Evolutionary conservation across 345 rosid species (phyloP), one percentile per base, ranked within the genome.

Genomic region (Laguncularia racemosa): DNA sequence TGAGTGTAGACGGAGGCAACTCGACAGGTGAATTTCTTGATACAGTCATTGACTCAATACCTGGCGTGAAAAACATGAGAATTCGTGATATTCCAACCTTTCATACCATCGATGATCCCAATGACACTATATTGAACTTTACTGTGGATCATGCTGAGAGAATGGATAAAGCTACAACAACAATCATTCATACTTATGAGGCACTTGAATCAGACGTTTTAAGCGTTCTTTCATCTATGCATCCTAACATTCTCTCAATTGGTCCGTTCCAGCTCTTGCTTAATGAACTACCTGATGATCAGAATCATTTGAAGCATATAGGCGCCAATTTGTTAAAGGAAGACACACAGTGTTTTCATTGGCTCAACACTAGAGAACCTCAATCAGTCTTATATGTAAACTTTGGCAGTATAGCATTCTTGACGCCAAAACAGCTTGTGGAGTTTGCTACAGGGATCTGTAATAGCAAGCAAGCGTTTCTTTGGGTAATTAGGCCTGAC

Each of bases 401-500:
- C 13, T 54, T 54, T 23, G 59, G 66, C 12, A 54, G 59, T 15
- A 14, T 47, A 10, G 17, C 46, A 12, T 16, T 7, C 17, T 10
- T 62, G 53, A 19, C 53, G 20, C 20, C 11, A 2, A n/a, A 55
- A 15, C 84, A 84, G 23, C 19, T 81, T 16, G 49, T 9, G 2
- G 90, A 67, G 68, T 71, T 81, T 14, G 83, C 84, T 14, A 76
- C 78, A 83, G 87, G 84, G 16, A 58, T 84, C 19, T 81, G 83
- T 0, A 71, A 67, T 13, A 81, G 82, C 54, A 68, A 60, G 2
- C 69, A 76, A 12, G 45, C 72, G 0, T 84, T 84, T 52, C 46
- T 81, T 16, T 84, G 86, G 89, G 65, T 78, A 13, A 70, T 78
- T 1, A 57, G 87, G 52, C 84, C 82, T 0, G 84, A 81, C 44